These are phyloP conservation scores for Fusarium sp. DNA, from an alignment of 2,329 filamentous ascomycete species.

Conservation along the genomic window DNA sequence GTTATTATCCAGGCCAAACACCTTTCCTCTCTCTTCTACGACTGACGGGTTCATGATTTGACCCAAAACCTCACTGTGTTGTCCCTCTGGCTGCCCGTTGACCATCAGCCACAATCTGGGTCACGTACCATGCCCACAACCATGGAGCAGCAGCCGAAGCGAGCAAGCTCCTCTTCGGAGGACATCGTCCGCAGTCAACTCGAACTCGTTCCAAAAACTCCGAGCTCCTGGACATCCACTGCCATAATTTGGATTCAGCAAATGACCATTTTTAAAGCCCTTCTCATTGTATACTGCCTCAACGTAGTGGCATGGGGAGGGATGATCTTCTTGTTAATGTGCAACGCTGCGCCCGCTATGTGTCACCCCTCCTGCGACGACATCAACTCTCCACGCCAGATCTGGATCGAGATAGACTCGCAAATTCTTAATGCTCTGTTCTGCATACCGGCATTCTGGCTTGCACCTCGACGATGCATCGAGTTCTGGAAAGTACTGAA, in stretches of 20 bases:
- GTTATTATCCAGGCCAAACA: neutral
- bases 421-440: constrained; percentile 84
- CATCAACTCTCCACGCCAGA: constrained; percentile 77
- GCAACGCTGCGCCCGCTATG: constrained; percentile 2
- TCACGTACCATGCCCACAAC: too few relatives aligned
- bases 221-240: neutral
- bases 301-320: neutral
- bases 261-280: neutral
- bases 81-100: neutral
- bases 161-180: neutral
- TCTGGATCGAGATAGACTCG: constrained; percentile 86
- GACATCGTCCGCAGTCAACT: neutral
- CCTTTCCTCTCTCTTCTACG: neutral
- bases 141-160: neutral
- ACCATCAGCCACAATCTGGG: neutral
- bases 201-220: neutral
- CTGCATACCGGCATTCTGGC: constrained; percentile 85
- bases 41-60: neutral
- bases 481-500: neutral
- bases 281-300: neutral
- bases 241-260: neutral
- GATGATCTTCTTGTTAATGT: constrained; percentile 6
- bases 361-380: constrained; percentile 57
- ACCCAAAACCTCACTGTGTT: neutral
- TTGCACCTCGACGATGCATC: constrained; percentile 64